phyloP scores from a whole-genome alignment of 306 rosid genomes.

The Acacia melanoxylon region DNA sequence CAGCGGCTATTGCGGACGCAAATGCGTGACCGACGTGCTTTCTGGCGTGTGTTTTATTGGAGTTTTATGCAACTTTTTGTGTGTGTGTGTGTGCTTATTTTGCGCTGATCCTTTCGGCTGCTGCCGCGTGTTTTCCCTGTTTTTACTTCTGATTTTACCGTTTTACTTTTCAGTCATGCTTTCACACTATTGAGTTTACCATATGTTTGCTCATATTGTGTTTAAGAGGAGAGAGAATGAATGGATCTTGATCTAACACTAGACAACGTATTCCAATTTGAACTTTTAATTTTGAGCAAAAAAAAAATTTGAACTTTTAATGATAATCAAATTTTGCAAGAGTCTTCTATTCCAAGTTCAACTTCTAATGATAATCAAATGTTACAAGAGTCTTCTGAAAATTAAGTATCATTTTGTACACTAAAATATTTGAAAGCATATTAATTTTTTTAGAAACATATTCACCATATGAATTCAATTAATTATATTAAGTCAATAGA shows the following conservation, averaged over 20 bases:
- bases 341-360: neutral
- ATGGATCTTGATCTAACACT: neutral
- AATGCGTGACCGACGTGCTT: conserved; percentile 45
- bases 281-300: too few relatives aligned
- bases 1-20: conserved; percentile 37
- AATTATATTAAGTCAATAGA: too few relatives aligned
- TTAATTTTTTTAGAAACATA: too few relatives aligned
- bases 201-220: neutral
- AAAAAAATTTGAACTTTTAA: too few relatives aligned
- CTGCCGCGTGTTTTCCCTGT: conserved; percentile 1
- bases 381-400: too few relatives aligned
- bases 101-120: neutral
- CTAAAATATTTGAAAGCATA: too few relatives aligned
- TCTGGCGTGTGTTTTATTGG: conserved; percentile 31
- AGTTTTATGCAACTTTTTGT: neutral
- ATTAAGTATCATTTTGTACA: too few relatives aligned
- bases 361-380: neutral
- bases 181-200: neutral
- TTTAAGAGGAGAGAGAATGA: neutral
- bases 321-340: too few relatives aligned
- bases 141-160: neutral
- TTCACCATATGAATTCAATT: too few relatives aligned
- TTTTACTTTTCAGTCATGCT: neutral
- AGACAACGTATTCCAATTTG: neutral
- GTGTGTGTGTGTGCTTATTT: neutral